Conservation (phyloP, 257 asterid species). For the Eucommia ulmoides region DNA sequence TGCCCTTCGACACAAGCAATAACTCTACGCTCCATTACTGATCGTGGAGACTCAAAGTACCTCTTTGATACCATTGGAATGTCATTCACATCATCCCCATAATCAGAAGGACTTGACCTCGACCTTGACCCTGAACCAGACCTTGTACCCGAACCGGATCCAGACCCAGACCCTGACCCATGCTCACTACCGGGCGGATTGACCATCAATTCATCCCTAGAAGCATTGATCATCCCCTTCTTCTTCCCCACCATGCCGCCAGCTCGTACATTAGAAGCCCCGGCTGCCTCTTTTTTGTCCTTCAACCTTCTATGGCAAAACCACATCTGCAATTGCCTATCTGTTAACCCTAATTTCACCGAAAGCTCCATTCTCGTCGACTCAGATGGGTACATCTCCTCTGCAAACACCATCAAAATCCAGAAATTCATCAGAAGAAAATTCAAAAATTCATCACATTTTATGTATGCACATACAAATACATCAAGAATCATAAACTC, state of each 20-base stretch:
- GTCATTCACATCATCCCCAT: slow-evolving; percentile 30
- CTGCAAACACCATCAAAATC: slow-evolving; percentile 34
- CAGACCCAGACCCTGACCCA: slow-evolving; percentile 38
- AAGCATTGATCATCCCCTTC: slow-evolving; percentile 37
- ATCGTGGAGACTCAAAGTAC: slow-evolving; percentile 60
- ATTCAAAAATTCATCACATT: slow-evolving; percentile 2
- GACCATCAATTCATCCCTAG: slow-evolving; percentile 37
- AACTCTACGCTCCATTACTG: slow-evolving; percentile 58
- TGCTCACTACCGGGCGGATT: slow-evolving; percentile 46
- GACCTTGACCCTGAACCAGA: slow-evolving; percentile 63
- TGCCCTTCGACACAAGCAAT: slow-evolving; percentile 89
- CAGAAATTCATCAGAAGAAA: slow-evolving; percentile 5
- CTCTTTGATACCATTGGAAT: slow-evolving; percentile 32
- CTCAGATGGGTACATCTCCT: slow-evolving; percentile 86
- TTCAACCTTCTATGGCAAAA: slow-evolving; percentile 94
- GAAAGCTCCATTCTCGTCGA: slow-evolving; percentile 77
- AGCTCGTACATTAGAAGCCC: slow-evolving; percentile 44
- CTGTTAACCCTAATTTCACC: slow-evolving; percentile 62
- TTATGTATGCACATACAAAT: neutral
- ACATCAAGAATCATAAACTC: slow-evolving; percentile 4
- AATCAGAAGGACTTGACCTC: slow-evolving; percentile 56
- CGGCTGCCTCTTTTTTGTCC: slow-evolving; percentile 78
- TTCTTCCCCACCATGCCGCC: slow-evolving; percentile 33
- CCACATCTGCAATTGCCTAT: slow-evolving; percentile 99
- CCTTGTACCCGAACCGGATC: slow-evolving; percentile 17